Evolutionary conservation across 331 rosid species (phyloP).

Genomic region (Prunus yedoensis): DNA sequence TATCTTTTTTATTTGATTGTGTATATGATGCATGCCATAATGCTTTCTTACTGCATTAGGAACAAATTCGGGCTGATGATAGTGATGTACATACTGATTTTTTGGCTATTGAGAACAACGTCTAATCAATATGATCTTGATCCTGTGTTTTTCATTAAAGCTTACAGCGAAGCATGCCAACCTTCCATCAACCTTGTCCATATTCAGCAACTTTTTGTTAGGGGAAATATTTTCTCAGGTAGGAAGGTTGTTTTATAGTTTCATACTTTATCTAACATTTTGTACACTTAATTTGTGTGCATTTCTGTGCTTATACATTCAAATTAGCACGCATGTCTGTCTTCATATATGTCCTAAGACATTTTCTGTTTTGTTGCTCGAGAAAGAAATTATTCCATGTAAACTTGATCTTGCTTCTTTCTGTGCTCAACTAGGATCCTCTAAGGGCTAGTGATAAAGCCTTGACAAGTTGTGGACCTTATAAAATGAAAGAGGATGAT

Average conservation of each 20-base stretch:
- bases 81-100: not conserved
- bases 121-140: constrained; percentile 20
- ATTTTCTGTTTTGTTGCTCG: not conserved
- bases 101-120: not conserved
- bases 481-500: constrained; percentile 89
- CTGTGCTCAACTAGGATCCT: constrained; percentile 62
- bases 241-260: constrained; percentile 9
- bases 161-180: constrained; percentile 69
- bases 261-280: not conserved
- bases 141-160: constrained; percentile 33
- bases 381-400: not conserved
- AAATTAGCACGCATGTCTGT: not conserved
- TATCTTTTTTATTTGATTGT: too few relatives aligned
- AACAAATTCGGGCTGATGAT: not conserved
- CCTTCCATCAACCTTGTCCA: constrained; percentile 80
- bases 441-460: constrained; percentile 92
- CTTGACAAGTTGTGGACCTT: constrained; percentile 79
- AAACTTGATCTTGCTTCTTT: not conserved
- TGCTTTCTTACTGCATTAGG: not conserved
- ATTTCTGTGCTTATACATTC: not conserved
- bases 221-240: constrained; percentile 98
- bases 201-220: constrained; percentile 83
- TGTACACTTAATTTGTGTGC: not conserved
- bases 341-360: not conserved
- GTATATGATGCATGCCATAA: too few relatives aligned